Evolutionary conservation across 768 basidiomycete genomes (phyloP).

Genomic region (Rhizopogon roseolus): DNA sequence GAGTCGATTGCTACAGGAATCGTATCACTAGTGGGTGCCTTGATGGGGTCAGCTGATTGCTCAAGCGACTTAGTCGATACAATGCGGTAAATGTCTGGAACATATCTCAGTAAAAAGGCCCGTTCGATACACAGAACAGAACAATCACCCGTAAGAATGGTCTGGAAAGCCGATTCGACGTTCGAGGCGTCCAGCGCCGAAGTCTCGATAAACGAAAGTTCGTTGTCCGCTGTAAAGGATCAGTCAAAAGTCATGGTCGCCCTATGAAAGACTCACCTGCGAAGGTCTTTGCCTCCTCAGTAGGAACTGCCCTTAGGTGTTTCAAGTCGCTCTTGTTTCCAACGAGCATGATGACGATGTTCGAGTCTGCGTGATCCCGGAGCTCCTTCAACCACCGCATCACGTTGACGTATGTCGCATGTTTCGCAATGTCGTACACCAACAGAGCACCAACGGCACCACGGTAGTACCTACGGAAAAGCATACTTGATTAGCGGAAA

Average conservation of each 20-base stretch:
- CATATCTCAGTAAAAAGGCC: not conserved
- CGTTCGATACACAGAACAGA: not conserved
- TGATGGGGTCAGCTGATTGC: slow-evolving; percentile 70
- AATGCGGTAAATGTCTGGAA: slow-evolving; percentile 91
- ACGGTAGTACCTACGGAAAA: slow-evolving; percentile 78
- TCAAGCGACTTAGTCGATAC: slow-evolving; percentile 95
- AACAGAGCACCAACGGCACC: slow-evolving; percentile 92
- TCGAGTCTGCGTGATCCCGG: slow-evolving; percentile 89
- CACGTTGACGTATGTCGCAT: slow-evolving; percentile 91
- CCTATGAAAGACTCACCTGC: slow-evolving; percentile 51
- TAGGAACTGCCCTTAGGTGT: slow-evolving; percentile 92
- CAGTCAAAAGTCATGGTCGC: not conserved
- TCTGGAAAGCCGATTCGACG: slow-evolving; percentile 97
- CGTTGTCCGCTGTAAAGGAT: slow-evolving; percentile 68
- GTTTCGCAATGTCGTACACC: slow-evolving; percentile 93
- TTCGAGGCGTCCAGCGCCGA: slow-evolving; percentile 99
- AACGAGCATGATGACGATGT: slow-evolving; percentile 94
- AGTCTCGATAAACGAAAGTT: slow-evolving; percentile 94
- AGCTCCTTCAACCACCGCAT: slow-evolving; percentile 96
- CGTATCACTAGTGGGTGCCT: slow-evolving; percentile 76
- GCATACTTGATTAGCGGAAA: not conserved
- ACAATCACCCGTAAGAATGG: slow-evolving; percentile 79
- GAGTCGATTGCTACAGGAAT: slow-evolving; percentile 76
- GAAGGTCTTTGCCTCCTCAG: slow-evolving; percentile 94
- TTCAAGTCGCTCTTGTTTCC: slow-evolving; percentile 99